Evolutionary conservation across 2,329 filamentous ascomycete species (phyloP).

Genomic region (Fusarium sp.): DNA sequence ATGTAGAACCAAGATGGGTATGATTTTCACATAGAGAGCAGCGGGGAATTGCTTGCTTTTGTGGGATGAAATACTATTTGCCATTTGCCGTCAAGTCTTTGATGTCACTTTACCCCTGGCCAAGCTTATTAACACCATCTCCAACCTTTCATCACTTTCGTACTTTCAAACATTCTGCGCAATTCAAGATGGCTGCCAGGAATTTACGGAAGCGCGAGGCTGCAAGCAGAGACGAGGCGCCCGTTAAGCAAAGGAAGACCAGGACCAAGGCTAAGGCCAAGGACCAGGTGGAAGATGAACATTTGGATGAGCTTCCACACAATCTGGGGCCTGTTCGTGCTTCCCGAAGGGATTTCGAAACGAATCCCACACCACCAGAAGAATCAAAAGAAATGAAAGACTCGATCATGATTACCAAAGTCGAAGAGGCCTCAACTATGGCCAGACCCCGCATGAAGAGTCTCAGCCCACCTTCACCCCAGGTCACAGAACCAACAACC

Average conservation of each 20-base stretch:
- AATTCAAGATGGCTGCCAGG: slow-evolving; percentile 24
- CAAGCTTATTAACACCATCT: slow-evolving; percentile 1
- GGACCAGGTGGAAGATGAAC: neutral
- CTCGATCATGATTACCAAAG: neutral
- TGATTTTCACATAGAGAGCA: neutral
- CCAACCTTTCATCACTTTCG: slow-evolving; percentile 1
- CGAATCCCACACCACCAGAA: neutral
- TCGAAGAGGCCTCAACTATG: slow-evolving; percentile 7
- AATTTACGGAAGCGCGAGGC: slow-evolving; percentile 31
- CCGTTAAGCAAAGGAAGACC: slow-evolving; percentile 25
- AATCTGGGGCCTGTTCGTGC: slow-evolving; percentile 31
- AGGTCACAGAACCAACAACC: neutral
- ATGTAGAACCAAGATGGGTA: neutral
- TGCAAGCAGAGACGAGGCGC: neutral
- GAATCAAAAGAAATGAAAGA: neutral
- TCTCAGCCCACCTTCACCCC: neutral
- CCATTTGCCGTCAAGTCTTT: neutral
- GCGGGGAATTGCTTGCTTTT: neutral
- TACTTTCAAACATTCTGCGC: neutral
- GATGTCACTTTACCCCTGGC: neutral
- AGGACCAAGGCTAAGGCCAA: neutral
- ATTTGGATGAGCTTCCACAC: slow-evolving; percentile 34
- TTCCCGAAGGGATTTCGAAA: slow-evolving; percentile 5
- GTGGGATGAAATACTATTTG: slow-evolving; percentile 14
- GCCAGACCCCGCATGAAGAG: neutral